Evolutionary conservation across 805 yeast genomes (phyloP), one percentile per base, ranked within the genome.

Genomic region (Yamadazyma akitaensis): DNA sequence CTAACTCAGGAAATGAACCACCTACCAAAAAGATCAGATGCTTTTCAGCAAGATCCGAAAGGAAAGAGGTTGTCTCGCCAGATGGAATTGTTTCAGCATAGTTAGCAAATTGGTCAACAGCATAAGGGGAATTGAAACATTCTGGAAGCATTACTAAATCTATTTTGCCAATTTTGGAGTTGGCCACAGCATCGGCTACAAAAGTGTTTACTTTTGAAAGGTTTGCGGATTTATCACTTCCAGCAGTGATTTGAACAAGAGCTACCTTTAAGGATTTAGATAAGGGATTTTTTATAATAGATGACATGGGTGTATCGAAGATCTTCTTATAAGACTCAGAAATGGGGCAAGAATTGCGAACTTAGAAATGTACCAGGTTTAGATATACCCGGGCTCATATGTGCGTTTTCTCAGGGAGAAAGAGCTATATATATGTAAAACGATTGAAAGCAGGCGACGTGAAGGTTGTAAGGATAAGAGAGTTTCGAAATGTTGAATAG

Each of bases 101-200:
- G 49, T 88, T 82, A 5, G 86, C 80, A 66, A 94, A 94, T 51
- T 91, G 85, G 48, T 80, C 79, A 25, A 89, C 96, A 0, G 96
- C 81, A 61, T 94, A 94, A 2, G 98, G 98, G 1, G 97, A 88
- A 64, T 92, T 94, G 79, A 91, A 92, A 69, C 97, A 90, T 68
- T 94, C 98, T 8, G 99, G 99, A 28, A 94, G 71, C 53, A 94
- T 88, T 10, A 94, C 79, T 36, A 92, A 71, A 57, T 91, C 86
- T 36, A 84, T 50, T 43, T 58, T 59, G 2, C 70, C 72, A 32
- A 63, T 54, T 34, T 59, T 62, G 19, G 74, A 60, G 18, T 59
- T 57, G 1, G 51, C 43, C 10, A 68, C 65, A 0, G 98, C 97
- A 47, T 77, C 79, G 18, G 73, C 72, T 39, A 89, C 80, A 54